phyloP scores from a whole-genome alignment of 2,329 filamentous ascomycete species.

The Dactylellina leptospora region DNA sequence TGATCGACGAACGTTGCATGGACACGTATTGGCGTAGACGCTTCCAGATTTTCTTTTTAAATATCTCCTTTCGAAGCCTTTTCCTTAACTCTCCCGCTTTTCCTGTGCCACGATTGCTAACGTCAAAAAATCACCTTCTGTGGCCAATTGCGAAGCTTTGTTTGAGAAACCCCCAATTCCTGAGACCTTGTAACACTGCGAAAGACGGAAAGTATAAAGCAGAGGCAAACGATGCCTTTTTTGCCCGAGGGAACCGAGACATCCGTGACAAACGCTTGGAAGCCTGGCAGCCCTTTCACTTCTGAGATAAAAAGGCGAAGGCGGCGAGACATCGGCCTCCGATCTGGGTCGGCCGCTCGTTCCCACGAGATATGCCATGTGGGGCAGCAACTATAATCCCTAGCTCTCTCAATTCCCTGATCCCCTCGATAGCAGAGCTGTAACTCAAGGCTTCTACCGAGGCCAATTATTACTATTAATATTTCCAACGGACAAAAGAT shows the following conservation, averaged over 20 bases:
- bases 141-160: conserved; percentile 44
- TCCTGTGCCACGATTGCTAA: conserved; percentile 42
- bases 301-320: conserved; percentile 10
- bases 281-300: conserved; percentile 29
- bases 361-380: conserved; percentile 1
- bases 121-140: conserved; percentile 4
- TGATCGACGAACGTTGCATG: conserved; percentile 49
- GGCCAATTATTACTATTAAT: neutral
- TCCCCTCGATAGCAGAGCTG: too few species aligned
- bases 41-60: conserved; percentile 49
- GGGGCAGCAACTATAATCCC: neutral
- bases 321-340: conserved; percentile 37
- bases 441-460: neutral
- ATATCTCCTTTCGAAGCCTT: neutral
- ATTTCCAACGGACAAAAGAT: too few species aligned
- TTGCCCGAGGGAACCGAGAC: conserved; percentile 26
- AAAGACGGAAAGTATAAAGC: neutral
- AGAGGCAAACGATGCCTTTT: conserved; percentile 6
- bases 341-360: conserved; percentile 1
- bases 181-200: neutral
- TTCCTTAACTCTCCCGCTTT: conserved; percentile 1
- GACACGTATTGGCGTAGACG: conserved; percentile 46
- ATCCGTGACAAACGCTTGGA: conserved; percentile 32
- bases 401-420: too few species aligned
- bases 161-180: conserved; percentile 9